Evolutionary conservation across 129 eudicot species (phyloP).

Genomic region (Flaveria linearis): DNA sequence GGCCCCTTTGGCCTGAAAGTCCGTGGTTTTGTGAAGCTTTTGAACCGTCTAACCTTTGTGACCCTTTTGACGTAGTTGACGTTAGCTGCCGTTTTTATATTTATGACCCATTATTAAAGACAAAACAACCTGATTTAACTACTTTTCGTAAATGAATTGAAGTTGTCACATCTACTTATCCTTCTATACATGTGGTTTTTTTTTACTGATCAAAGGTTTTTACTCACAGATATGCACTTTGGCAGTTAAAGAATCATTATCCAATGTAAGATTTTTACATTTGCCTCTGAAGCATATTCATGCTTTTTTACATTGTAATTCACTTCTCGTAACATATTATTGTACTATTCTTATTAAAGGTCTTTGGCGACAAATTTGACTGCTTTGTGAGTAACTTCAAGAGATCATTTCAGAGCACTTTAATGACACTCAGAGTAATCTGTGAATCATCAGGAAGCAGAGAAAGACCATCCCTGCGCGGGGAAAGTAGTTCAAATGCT

Average conservation of each 20-base stretch:
- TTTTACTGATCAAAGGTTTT: too few species aligned
- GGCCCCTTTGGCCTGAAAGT: too few species aligned
- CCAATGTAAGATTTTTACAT: constrained; percentile 57
- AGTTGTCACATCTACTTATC: too few species aligned
- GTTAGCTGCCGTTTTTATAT: neutral
- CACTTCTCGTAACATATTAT: constrained; percentile 14
- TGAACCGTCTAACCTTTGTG: too few species aligned
- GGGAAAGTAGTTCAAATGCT: constrained; percentile 28
- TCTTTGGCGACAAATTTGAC: constrained; percentile 74
- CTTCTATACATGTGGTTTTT: too few species aligned
- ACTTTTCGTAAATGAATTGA: too few species aligned
- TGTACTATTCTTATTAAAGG: constrained; percentile 38
- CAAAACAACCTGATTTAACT: too few species aligned
- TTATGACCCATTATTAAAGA: too few species aligned
- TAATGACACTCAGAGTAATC: constrained; percentile 71
- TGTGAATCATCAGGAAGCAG: constrained; percentile 45
- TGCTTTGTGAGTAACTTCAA: constrained; percentile 70
- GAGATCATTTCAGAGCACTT: constrained; percentile 80
- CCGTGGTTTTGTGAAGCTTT: too few species aligned
- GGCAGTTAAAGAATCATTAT: constrained; percentile 83
- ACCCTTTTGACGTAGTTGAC: too few species aligned
- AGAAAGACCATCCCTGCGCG: constrained; percentile 28
- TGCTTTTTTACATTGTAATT: neutral
- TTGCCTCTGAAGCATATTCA: neutral
- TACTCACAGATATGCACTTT: constrained; percentile 66